A percentile compares a stretch with the other conserved stretches of the same genome.
Evolutionary conservation across 805 yeast species (phyloP).

Genomic region (Candida endomychidarum): DNA sequence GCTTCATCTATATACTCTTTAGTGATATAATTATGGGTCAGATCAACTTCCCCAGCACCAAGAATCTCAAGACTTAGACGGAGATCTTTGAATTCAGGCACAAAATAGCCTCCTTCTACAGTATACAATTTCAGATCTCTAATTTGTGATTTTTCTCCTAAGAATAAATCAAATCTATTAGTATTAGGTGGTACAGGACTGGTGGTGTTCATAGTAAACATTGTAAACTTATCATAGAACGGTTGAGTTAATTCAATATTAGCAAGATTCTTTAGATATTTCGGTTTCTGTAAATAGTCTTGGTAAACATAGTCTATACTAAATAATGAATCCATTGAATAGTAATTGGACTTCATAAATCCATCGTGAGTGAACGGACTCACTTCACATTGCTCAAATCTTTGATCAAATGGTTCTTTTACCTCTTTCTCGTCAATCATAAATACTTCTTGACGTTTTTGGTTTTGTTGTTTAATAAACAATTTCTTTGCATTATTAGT

Average conservation of each 20-base stretch:
- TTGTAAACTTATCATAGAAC: slow-evolving; percentile 29
- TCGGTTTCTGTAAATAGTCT: slow-evolving; percentile 44
- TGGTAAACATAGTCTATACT: slow-evolving; percentile 42
- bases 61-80: slow-evolving; percentile 50
- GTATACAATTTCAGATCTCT: slow-evolving; percentile 6
- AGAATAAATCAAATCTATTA: slow-evolving; percentile 22
- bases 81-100: slow-evolving; percentile 41
- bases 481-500: neutral
- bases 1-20: slow-evolving; percentile 16
- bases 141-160: slow-evolving; percentile 30
- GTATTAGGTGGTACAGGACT: slow-evolving; percentile 26
- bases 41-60: slow-evolving; percentile 39
- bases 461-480: neutral
- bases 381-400: slow-evolving; percentile 31
- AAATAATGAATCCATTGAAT: slow-evolving; percentile 43
- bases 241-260: slow-evolving; percentile 28
- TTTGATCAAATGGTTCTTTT: slow-evolving; percentile 9
- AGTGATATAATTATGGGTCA: slow-evolving; percentile 10
- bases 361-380: slow-evolving; percentile 22
- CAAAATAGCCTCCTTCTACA: slow-evolving; percentile 24
- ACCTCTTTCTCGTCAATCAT: neutral
- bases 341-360: slow-evolving; percentile 37
- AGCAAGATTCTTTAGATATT: slow-evolving; percentile 28
- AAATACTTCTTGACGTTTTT: neutral
- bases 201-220: slow-evolving; percentile 18